Base-by-base conservation (phyloP, 2,329 filamentous ascomycete genomes). In the Xylariaceae sp. region DNA sequence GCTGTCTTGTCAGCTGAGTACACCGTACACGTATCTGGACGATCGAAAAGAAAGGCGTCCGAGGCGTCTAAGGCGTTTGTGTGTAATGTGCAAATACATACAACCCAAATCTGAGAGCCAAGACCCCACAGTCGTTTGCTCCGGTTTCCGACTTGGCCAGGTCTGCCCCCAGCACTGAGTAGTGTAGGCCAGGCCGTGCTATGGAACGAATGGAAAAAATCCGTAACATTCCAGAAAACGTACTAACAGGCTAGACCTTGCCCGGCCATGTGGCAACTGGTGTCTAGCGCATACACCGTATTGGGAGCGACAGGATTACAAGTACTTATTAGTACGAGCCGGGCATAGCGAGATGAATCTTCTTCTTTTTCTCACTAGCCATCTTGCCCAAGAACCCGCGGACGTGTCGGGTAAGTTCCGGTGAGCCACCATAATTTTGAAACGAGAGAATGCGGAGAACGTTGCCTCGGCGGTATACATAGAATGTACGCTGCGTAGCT, bases 381-480 rank as follows among this genome's bases (percentile, higher is more conserved):
- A 63, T 63, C 57, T 56, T 63, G 52, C 59, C 53, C 57, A 56
- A 54, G 42, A 40, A 56, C 54, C 54, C 57, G 59, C 64, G 64
- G 61, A 58, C 61, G 57, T 60, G 60, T 60, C 65, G 66, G 66
- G 61, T 67, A 54, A 55, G 57, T 67, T 67, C 66, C 66, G 65
- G 63, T 54, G 61, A 61, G 61, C 56, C 50, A 60, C 55, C 42
- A 52, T n/a, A 18, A 18, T 16, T 46, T 21, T 47, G 48, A 61
- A 56, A 59, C 44, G 50, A 53, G 59, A 56, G 58, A 54, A 54
- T 56, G 61, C 59, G 56, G 59, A 59, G 59, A 61, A 59, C 4
- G 44, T 29, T n/a, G 44, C 23, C 23, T 29, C 23, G 4, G 19
- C 16, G n/a, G n/a, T n/a, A n/a, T n/a, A n/a, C n/a, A n/a, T n/a